Conservation (phyloP, 345 rosid genomes). For the Toxicodendron radicans region DNA sequence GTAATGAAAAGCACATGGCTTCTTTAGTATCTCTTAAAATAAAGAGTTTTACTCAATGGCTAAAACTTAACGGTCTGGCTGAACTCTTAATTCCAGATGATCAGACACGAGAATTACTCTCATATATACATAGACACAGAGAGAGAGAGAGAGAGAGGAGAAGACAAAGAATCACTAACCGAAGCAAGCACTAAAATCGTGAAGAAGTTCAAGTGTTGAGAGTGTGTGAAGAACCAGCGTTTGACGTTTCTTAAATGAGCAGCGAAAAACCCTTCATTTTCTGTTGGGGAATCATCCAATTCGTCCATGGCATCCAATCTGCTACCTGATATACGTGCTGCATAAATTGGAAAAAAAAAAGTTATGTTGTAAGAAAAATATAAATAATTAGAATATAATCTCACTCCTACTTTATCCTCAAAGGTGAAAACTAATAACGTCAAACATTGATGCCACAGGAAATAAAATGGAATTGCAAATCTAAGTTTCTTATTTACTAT, state of each 20-base stretch:
- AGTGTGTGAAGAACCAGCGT: constrained; percentile 64
- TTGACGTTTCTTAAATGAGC: constrained; percentile 47
- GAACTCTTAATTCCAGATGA: too few relatives aligned
- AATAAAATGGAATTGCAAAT: not conserved
- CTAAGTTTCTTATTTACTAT: not conserved
- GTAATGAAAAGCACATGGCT: too few relatives aligned
- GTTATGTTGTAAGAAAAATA: not conserved
- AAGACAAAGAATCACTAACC: constrained; percentile 44
- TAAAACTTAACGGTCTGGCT: too few relatives aligned
- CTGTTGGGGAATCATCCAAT: constrained; percentile 60
- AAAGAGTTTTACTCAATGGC: too few relatives aligned
- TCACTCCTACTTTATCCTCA: not conserved
- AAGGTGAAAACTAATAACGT: not conserved
- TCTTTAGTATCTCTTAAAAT: too few relatives aligned
- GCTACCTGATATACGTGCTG: constrained; percentile 78
- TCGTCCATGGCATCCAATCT: constrained; percentile 67
- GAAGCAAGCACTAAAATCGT: constrained; percentile 95
- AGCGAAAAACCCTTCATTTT: constrained; percentile 63
- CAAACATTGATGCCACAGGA: not conserved
- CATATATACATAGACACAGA: too few relatives aligned
- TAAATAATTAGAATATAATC: not conserved
- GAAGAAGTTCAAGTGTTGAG: constrained; percentile 85
- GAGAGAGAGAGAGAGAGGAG: too few relatives aligned
- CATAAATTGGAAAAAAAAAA: constrained; percentile 11
- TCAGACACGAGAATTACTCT: too few relatives aligned